A percentile compares a stretch with the other conserved stretches of the same genome.
phyloP scores from a whole-genome alignment of 228 moss, liverwort and hornwort genomes.

The Sphagnum magellanicum region DNA sequence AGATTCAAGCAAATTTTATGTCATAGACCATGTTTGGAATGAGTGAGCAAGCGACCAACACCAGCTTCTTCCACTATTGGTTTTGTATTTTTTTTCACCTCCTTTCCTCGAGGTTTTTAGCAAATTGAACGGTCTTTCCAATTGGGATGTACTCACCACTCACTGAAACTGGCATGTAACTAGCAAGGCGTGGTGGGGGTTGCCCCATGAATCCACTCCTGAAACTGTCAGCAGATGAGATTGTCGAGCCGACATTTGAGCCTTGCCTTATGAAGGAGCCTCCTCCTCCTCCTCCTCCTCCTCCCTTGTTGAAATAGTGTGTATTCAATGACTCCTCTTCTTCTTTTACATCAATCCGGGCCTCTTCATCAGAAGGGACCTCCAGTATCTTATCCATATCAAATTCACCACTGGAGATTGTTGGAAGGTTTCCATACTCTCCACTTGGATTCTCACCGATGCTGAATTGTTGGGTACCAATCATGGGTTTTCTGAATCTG shows the following conservation, averaged over 20 bases:
- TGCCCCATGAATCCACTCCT: conserved; percentile 31
- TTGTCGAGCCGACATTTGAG: too few relatives aligned
- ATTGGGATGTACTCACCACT: conserved; percentile 66
- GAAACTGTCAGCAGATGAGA: background rate
- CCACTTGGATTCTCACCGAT: conserved; percentile 16
- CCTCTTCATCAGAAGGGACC: too few relatives aligned
- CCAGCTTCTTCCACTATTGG: too few relatives aligned
- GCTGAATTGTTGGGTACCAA: conserved; percentile 8
- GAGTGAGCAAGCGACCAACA: too few relatives aligned
- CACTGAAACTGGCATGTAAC: conserved; percentile 21
- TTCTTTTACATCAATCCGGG: too few relatives aligned
- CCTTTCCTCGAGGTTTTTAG: conserved; percentile 42
- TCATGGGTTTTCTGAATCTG: conserved; percentile 43
- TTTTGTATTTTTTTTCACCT: too few relatives aligned
- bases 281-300: too few relatives aligned
- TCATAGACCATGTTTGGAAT: too few relatives aligned
- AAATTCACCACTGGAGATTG: conserved; percentile 17
- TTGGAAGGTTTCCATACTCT: conserved; percentile 13
- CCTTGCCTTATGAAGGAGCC: too few relatives aligned
- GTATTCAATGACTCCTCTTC: too few relatives aligned
- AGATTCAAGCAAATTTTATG: too few relatives aligned
- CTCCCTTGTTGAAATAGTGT: too few relatives aligned
- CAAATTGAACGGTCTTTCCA: conserved; percentile 42
- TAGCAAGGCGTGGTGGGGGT: conserved; percentile 44
- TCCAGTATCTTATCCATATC: background rate